Evolutionary conservation across 2,329 filamentous ascomycete genomes (phyloP), one percentile per base, ranked within the genome.

Genomic region (Penicillium sp.): DNA sequence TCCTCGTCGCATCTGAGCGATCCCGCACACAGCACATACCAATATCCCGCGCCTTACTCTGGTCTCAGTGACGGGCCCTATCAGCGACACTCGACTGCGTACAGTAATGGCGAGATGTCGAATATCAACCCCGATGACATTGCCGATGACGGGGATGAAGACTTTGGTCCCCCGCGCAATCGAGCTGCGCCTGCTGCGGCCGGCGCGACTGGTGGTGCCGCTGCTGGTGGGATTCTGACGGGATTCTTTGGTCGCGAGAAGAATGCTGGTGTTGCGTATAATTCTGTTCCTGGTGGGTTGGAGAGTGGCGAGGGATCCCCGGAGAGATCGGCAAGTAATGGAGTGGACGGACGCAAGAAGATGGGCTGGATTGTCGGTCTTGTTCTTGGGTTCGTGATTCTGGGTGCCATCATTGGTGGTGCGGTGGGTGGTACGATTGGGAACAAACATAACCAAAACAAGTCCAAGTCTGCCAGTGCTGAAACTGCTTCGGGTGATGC

Each of bases 81-180:
- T 69, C 82, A 83, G 53, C 81, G 82, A 62, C 84, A 84, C 66
- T 83, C 75, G 5, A 44, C 51, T 3, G 44, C 78, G 11, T 73
- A 80, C 74, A 80, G 81, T 56, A 74, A 80, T 24, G 72, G 77
- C 5, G 40, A 45, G 20, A 62, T 68, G 38, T 77, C 83, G 49
- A 69, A 73, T 49, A 81, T 94, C 57, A 87, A 96, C 69, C 91
- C 92, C 3, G 85, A 89, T 66, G 86, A 87, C 14, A 92, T 96
- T 61, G 84, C 83, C 22, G 92, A 96, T 70, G 92, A 97, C 68
- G 91, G 90, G 29, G 92, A 96, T 67, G 92, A 96, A 70, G 91
- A 89, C 1, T 81, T 94, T 50, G 80, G 86, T 83, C 64, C 76
- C 71, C 46, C 71, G 65, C 77, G 47, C 2, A 58, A 51, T 49